Evolutionary conservation across 2,329 filamentous ascomycete genomes (phyloP).

Genomic region (Tolypocladium tropicale): DNA sequence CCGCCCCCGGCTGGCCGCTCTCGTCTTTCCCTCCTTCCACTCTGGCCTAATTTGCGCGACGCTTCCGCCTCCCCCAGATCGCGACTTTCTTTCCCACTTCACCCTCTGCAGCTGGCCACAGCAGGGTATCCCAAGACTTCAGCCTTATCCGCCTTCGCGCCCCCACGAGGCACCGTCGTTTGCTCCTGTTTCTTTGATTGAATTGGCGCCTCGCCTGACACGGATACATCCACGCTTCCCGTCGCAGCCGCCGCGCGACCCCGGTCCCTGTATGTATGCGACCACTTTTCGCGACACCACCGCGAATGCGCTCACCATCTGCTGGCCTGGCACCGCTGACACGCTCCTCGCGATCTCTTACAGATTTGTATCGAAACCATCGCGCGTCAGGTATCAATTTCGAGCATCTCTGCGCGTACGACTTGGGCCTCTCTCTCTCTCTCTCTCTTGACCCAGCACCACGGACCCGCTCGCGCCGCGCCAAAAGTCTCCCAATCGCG

Average conservation of each 20-base stretch:
- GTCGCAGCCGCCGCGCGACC: background rate
- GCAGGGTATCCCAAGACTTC: slow-evolving; percentile 4
- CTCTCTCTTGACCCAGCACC: background rate
- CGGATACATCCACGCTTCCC: background rate
- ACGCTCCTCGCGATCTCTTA: background rate
- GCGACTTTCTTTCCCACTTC: slow-evolving; percentile 2
- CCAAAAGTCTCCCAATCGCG: slow-evolving; percentile 5
- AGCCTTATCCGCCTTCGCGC: slow-evolving; percentile 2
- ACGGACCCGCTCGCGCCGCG: slow-evolving; percentile 10
- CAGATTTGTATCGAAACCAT: background rate
- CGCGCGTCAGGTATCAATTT: background rate
- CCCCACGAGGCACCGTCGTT: background rate
- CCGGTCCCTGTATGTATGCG: slow-evolving; percentile 1
- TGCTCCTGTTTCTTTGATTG: background rate
- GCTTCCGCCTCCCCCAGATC: slow-evolving; percentile 2
- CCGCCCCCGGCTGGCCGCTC: background rate
- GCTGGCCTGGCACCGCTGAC: background rate
- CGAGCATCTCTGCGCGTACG: slow-evolving; percentile 2
- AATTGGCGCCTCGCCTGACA: slow-evolving; percentile 1
- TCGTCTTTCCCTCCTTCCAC: background rate
- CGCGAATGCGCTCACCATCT: background rate
- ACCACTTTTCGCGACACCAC: background rate
- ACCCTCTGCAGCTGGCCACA: slow-evolving; percentile 4
- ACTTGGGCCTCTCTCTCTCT: no score
- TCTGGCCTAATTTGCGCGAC: slow-evolving; percentile 3